phyloP scores from a whole-genome alignment of 2,329 filamentous ascomycete genomes.

The Aspergillus costaricaensis region DNA sequence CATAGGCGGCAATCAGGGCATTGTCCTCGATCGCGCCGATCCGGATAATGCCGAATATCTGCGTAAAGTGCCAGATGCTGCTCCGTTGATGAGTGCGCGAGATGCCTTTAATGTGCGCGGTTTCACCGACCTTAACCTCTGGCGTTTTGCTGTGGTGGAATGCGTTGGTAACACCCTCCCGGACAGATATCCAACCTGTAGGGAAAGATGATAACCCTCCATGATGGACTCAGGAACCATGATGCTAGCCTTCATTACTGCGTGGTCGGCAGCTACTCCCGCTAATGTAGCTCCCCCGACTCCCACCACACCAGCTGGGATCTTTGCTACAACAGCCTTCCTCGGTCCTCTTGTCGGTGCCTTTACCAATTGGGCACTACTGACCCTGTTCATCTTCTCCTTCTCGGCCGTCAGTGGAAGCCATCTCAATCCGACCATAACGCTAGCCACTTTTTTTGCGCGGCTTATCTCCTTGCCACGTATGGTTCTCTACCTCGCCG shows the following conservation, averaged over 20 bases:
- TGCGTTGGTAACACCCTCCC: constrained; percentile 33
- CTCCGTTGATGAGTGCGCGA: constrained; percentile 31
- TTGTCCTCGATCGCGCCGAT: constrained; percentile 25
- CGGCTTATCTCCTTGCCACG: constrained; percentile 53
- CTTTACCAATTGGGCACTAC: constrained; percentile 43
- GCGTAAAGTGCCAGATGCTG: constrained; percentile 43
- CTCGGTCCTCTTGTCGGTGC: constrained; percentile 38
- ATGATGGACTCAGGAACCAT: constrained; percentile 21
- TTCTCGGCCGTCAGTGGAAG: constrained; percentile 53
- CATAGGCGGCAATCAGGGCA: constrained; percentile 15
- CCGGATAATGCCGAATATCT: constrained; percentile 24
- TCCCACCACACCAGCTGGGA: constrained; percentile 20
- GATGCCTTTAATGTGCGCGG: constrained; percentile 39
- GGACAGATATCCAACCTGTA: fast-evolving
- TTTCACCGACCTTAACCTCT: constrained; percentile 39
- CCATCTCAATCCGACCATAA: constrained; percentile 58
- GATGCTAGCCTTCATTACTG: constrained; percentile 31
- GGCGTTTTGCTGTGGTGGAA: constrained; percentile 46
- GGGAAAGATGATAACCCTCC: background rate
- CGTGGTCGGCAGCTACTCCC: constrained; percentile 22
- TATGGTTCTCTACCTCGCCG: constrained; percentile 50
- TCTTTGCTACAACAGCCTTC: constrained; percentile 31
- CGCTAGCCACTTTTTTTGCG: constrained; percentile 55
- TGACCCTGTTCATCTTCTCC: constrained; percentile 54
- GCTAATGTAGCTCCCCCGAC: constrained; percentile 7